These are phyloP conservation scores for Hippophae gyantsensis DNA, from an alignment of 306 rosid genomes.

Conservation along the genomic window DNA sequence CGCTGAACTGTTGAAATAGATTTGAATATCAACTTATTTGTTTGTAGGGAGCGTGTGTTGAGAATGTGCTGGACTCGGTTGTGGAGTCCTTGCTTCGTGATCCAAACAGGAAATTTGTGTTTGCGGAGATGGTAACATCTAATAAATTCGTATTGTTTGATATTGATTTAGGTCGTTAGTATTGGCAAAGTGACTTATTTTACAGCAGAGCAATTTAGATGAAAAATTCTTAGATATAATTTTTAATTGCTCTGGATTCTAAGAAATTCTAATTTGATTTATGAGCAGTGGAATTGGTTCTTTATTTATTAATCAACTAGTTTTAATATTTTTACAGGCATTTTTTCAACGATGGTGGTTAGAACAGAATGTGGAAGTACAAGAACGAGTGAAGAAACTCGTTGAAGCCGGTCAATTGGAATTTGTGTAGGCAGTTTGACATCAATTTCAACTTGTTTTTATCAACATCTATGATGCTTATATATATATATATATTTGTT, in stretches of 20 bases:
- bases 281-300: background rate
- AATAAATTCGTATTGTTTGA: background rate
- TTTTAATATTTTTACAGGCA: conserved; percentile 31
- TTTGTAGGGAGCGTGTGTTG: conserved; percentile 64
- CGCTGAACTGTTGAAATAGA: background rate
- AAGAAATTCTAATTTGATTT: background rate
- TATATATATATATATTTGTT: background rate
- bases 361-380: conserved; percentile 45
- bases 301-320: background rate
- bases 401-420: conserved; percentile 60
- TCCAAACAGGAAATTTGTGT: conserved; percentile 74
- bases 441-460: background rate
- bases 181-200: background rate
- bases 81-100: conserved; percentile 60
- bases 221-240: too few species aligned
- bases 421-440: conserved; percentile 41
- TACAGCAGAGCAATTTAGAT: too few species aligned
- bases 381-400: conserved; percentile 49
- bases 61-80: conserved; percentile 74
- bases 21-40: background rate
- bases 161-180: background rate
- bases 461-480: background rate
- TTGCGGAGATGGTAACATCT: conserved; percentile 61
- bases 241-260: too few species aligned
- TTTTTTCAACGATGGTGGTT: conserved; percentile 85